phyloP scores from a whole-genome alignment of 2,329 filamentous ascomycete genomes.

The Sordariomycetes sp. region DNA sequence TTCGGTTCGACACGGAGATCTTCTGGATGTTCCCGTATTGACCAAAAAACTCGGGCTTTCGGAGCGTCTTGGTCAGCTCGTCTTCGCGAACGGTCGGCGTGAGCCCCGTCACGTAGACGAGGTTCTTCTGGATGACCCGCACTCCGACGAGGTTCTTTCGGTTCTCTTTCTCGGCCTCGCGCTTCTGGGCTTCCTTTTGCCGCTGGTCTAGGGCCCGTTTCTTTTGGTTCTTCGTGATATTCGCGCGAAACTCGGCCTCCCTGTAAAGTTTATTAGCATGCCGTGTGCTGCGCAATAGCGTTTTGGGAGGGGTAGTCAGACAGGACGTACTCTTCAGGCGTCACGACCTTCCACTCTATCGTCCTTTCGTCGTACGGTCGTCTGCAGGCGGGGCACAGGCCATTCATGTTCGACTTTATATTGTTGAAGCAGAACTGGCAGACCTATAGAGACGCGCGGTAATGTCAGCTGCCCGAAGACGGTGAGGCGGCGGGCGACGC shows the following conservation, averaged over 20 bases:
- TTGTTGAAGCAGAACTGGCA: conserved; percentile 99
- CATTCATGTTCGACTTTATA: conserved; percentile 96
- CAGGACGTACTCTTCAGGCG: conserved; percentile 69
- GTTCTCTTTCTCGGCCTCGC: conserved; percentile 89
- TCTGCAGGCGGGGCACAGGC: conserved; percentile 92
- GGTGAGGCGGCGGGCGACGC: background rate
- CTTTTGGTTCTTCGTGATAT: conserved; percentile 84
- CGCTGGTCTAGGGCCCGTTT: conserved; percentile 72
- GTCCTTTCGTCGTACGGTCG: conserved; percentile 93
- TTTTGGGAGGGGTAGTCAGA: background rate
- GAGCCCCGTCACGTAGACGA: conserved; percentile 94
- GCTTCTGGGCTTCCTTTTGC: conserved; percentile 92
- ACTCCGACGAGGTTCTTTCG: conserved; percentile 94
- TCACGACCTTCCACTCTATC: conserved; percentile 93
- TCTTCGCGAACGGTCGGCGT: conserved; percentile 89
- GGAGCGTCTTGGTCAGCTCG: conserved; percentile 78
- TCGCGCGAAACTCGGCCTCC: conserved; percentile 63
- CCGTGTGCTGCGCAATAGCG: background rate
- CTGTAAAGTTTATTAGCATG: conserved; percentile 28
- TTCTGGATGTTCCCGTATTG: conserved; percentile 98
- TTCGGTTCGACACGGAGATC: conserved; percentile 95
- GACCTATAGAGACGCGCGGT: conserved; percentile 47
- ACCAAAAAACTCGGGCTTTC: conserved; percentile 88
- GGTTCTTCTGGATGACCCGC: conserved; percentile 93
- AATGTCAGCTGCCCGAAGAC: background rate